Percentiles rank a stretch among this genome's conserved stretches.
Evolutionary conservation across 306 rosid genomes (phyloP).

Genomic region (Cucurbita moschata): DNA sequence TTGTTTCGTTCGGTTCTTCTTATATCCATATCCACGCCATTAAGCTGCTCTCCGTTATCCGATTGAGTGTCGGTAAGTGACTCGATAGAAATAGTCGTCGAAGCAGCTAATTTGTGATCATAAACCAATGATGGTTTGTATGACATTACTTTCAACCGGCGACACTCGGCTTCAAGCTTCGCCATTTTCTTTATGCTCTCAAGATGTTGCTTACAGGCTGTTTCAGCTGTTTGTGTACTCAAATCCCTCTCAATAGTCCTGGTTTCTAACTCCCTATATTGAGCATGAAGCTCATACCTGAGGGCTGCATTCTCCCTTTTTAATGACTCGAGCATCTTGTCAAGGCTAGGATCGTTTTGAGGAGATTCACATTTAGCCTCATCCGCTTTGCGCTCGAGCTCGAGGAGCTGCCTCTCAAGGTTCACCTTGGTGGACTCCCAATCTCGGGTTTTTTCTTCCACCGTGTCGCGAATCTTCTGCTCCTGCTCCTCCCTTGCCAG

Average conservation of each 20-base stretch:
- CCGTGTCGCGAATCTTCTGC: conserved; percentile 43
- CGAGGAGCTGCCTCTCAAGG: conserved; percentile 54
- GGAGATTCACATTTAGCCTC: conserved; percentile 26
- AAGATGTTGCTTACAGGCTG: conserved; percentile 86
- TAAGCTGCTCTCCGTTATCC: conserved; percentile 47
- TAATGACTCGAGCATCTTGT: conserved; percentile 38
- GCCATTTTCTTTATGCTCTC: conserved; percentile 83
- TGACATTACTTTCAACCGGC: conserved; percentile 44
- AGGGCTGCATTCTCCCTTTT: conserved; percentile 66
- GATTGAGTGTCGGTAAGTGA: conserved; percentile 72
- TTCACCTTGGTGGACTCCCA: conserved; percentile 53
- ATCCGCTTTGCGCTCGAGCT: conserved; percentile 46
- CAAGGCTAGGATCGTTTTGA: conserved; percentile 30
- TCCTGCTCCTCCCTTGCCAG: conserved; percentile 86
- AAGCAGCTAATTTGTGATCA: conserved; percentile 30
- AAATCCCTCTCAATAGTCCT: conserved; percentile 80
- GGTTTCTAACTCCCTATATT: conserved; percentile 64
- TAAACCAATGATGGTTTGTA: conserved; percentile 21
- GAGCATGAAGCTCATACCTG: conserved; percentile 44
- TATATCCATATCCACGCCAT: conserved; percentile 26
- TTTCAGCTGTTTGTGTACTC: conserved; percentile 85
- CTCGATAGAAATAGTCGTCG: conserved; percentile 43
- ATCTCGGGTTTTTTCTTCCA: conserved; percentile 37
- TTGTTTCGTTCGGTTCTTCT: conserved; percentile 41
- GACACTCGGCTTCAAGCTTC: conserved; percentile 85